Evolutionary conservation across 257 asterid species (phyloP).

Genomic region (Nicotiana paniculata): DNA sequence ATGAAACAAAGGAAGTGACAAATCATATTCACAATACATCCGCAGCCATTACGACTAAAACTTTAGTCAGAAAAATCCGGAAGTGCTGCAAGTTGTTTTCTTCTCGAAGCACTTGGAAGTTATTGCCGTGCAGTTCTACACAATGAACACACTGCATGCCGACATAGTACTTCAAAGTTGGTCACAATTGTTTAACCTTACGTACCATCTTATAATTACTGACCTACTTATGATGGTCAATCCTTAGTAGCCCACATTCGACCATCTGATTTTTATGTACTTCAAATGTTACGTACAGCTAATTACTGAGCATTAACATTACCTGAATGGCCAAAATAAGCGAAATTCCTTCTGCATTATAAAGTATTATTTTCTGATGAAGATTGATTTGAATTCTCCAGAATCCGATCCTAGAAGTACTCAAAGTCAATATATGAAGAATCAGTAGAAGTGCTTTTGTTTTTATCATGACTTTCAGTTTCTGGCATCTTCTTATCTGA

Average conservation of each 20-base stretch:
- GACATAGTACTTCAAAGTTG: neutral
- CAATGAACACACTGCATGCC: neutral
- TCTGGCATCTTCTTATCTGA: slow-evolving; percentile 33
- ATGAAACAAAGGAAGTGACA: neutral
- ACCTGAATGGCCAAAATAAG: neutral
- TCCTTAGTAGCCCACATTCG: neutral
- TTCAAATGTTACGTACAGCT: neutral
- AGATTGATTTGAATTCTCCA: neutral
- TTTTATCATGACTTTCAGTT: slow-evolving; percentile 12
- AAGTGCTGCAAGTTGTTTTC: neutral
- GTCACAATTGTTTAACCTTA: neutral
- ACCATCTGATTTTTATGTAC: neutral
- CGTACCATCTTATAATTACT: neutral
- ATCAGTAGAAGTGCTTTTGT: slow-evolving; percentile 14
- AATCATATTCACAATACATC: neutral
- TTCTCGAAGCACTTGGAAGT: neutral
- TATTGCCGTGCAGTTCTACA: neutral
- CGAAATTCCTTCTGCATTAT: neutral
- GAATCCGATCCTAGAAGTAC: slow-evolving; percentile 22
- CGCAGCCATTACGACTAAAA: neutral
- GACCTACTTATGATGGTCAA: too few species aligned
- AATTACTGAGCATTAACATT: neutral
- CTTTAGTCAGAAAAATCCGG: neutral
- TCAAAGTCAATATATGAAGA: slow-evolving; percentile 31
- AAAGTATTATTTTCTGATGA: neutral